phyloP scores from a whole-genome alignment of 148 eudicot genomes.

The Chenopodium formosanum region DNA sequence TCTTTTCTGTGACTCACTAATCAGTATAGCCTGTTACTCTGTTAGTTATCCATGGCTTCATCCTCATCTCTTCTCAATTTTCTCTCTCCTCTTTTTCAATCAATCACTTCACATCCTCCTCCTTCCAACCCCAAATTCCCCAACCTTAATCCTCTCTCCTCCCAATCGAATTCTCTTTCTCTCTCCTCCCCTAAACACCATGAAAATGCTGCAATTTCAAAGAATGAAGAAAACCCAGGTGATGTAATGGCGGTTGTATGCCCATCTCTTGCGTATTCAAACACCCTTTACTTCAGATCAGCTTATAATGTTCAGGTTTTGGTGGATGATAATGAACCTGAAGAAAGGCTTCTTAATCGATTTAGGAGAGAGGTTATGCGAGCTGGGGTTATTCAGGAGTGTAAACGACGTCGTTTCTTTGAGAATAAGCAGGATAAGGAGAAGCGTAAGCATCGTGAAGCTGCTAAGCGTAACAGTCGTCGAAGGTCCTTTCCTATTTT shows the following conservation, averaged over 20 bases:
- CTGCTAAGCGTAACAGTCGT: slow-evolving; percentile 87
- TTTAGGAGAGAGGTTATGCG: slow-evolving; percentile 83
- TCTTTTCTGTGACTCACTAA: neutral
- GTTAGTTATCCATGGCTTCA: slow-evolving; percentile 40
- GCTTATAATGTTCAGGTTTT: slow-evolving; percentile 79
- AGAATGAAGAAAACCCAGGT: slow-evolving; percentile 18
- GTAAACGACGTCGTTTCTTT: slow-evolving; percentile 60
- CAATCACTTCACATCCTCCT: slow-evolving; percentile 32
- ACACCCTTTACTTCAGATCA: slow-evolving; percentile 56
- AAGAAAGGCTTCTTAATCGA: slow-evolving; percentile 59
- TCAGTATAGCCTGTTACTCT: neutral
- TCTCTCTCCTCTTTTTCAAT: slow-evolving; percentile 51
- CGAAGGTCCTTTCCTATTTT: slow-evolving; percentile 44
- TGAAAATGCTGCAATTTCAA: neutral
- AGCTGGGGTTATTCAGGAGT: slow-evolving; percentile 84
- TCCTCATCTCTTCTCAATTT: slow-evolving; percentile 53
- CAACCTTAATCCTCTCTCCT: slow-evolving; percentile 15
- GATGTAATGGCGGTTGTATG: slow-evolving; percentile 57
- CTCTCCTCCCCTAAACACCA: slow-evolving; percentile 9
- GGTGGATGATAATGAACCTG: slow-evolving; percentile 75
- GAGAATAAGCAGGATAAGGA: slow-evolving; percentile 79
- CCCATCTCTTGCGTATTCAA: slow-evolving; percentile 56
- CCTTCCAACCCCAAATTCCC: slow-evolving; percentile 22
- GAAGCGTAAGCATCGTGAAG: slow-evolving; percentile 85
- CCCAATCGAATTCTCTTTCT: slow-evolving; percentile 15